A percentile compares a stretch with the other conserved stretches of the same genome.
Evolutionary conservation across 306 rosid genomes (phyloP).

Genomic region (Gastrolobium bilobum): DNA sequence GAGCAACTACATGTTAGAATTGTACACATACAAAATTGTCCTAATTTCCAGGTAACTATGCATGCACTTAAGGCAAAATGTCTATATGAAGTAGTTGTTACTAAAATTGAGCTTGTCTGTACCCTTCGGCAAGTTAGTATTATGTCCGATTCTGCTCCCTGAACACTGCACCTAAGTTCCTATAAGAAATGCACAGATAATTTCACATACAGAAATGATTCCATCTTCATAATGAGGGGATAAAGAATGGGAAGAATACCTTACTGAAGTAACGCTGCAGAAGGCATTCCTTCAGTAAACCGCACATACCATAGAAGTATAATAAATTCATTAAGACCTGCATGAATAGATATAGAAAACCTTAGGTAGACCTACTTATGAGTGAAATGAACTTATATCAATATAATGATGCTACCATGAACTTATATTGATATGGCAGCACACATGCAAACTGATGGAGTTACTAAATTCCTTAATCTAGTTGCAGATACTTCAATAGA

Average conservation of each 20-base stretch:
- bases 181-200: conserved; percentile 40
- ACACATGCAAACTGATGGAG: not conserved
- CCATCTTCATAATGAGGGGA: not conserved
- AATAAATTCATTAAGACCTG: conserved; percentile 82
- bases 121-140: conserved; percentile 82
- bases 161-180: conserved; percentile 81
- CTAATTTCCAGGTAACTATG: not conserved
- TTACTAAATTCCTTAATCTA: conserved; percentile 31
- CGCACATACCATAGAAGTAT: conserved; percentile 89
- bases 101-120: conserved; percentile 49
- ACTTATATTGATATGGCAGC: not conserved
- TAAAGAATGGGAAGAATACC: conserved; percentile 56
- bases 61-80: conserved; percentile 19
- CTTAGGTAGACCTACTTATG: not conserved
- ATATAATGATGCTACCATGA: not conserved
- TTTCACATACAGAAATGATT: conserved; percentile 24
- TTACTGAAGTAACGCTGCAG: conserved; percentile 89
- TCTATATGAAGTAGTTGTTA: conserved; percentile 18
- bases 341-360: conserved; percentile 30
- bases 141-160: conserved; percentile 69
- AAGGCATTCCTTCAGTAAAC: conserved; percentile 86
- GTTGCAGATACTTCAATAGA: conserved; percentile 33
- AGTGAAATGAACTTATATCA: not conserved
- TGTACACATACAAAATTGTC: not conserved
- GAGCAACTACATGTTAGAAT: conserved; percentile 37